These are phyloP conservation scores for Glonium stellatum DNA, from an alignment of 495 filamentous ascomycete genomes.

Conservation along the genomic window DNA sequence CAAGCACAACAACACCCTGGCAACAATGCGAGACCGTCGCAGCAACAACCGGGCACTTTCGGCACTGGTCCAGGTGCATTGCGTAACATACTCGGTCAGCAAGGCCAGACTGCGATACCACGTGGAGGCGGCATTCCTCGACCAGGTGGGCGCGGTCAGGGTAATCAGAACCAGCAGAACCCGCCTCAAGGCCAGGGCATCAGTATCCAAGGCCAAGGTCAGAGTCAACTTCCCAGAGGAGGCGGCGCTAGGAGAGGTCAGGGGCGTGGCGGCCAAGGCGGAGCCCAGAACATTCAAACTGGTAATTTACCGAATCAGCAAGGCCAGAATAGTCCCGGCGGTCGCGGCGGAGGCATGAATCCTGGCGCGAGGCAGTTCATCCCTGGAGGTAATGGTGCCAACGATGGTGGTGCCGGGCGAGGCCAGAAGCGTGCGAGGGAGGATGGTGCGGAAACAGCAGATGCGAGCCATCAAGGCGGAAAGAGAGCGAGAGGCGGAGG, in stretches of 20 bases:
- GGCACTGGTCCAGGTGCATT: slow-evolving; percentile 33
- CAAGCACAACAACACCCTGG: slow-evolving; percentile 10
- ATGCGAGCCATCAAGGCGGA: background rate
- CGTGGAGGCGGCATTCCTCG: slow-evolving; percentile 23
- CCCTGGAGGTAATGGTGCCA: background rate
- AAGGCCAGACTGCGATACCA: slow-evolving; percentile 12
- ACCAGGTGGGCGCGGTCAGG: slow-evolving; percentile 12
- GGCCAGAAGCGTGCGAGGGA: slow-evolving; percentile 3
- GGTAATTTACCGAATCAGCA: background rate
- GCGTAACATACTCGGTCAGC: slow-evolving; percentile 21
- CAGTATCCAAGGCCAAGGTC: background rate
- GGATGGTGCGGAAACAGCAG: slow-evolving; percentile 3
- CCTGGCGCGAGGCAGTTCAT: slow-evolving; percentile 12
- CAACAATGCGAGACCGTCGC: background rate
- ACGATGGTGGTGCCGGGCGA: background rate
- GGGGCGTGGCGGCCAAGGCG: slow-evolving; percentile 1
- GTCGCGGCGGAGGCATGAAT: slow-evolving; percentile 7
- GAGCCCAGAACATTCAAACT: slow-evolving; percentile 1
- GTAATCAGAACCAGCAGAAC: slow-evolving; percentile 12
- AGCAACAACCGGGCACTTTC: slow-evolving; percentile 4
- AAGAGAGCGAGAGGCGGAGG: background rate
- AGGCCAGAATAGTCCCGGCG: background rate
- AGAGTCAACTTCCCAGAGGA: slow-evolving; percentile 6
- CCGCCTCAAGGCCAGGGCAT: slow-evolving; percentile 3
- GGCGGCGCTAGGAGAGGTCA: background rate